Percentiles rank a stretch among this genome's conserved stretches.
Evolutionary conservation across 139 green algal species (phyloP).

Genomic region (Ulvella scutata): DNA sequence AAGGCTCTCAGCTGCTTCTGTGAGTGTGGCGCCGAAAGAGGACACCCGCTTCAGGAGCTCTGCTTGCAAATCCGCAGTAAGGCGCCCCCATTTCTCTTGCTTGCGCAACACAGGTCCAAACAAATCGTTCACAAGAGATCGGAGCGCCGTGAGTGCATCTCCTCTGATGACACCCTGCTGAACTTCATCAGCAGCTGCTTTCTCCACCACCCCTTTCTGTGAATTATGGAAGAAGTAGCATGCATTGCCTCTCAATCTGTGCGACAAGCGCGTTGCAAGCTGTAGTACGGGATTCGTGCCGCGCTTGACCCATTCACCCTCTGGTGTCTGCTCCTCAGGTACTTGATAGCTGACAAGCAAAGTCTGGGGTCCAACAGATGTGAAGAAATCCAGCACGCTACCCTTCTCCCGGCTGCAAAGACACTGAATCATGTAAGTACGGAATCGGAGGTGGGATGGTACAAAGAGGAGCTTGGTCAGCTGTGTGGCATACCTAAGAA

Average conservation of each 20-base stretch:
- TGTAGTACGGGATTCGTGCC: neutral
- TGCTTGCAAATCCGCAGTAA: neutral
- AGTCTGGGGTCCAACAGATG: neutral
- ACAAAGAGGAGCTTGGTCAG: too few species aligned
- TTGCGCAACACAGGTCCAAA: conserved; percentile 63
- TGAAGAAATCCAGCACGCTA: neutral
- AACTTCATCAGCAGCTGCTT: conserved; percentile 2
- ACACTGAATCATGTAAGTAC: too few species aligned
- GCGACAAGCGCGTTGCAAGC: neutral
- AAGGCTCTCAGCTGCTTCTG: conserved; percentile 44
- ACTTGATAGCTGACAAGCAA: neutral
- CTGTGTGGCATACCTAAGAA: neutral
- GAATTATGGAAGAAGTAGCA: neutral
- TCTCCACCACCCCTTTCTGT: neutral
- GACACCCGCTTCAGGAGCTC: conserved; percentile 16
- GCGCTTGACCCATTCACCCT: neutral
- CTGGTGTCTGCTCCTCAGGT: neutral
- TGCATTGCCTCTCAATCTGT: neutral
- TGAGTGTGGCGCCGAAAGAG: conserved; percentile 54
- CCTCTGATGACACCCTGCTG: conserved; percentile 24
- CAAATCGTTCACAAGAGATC: conserved; percentile 51
- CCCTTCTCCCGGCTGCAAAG: neutral
- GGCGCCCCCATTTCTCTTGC: conserved; percentile 41
- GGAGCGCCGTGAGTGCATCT: conserved; percentile 46
- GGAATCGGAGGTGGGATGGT: too few species aligned